Percentiles rank a stretch among this genome's conserved stretches.
phyloP scores from a whole-genome alignment of 2,329 filamentous ascomycete genomes.

The Botryotinia narcissicola region DNA sequence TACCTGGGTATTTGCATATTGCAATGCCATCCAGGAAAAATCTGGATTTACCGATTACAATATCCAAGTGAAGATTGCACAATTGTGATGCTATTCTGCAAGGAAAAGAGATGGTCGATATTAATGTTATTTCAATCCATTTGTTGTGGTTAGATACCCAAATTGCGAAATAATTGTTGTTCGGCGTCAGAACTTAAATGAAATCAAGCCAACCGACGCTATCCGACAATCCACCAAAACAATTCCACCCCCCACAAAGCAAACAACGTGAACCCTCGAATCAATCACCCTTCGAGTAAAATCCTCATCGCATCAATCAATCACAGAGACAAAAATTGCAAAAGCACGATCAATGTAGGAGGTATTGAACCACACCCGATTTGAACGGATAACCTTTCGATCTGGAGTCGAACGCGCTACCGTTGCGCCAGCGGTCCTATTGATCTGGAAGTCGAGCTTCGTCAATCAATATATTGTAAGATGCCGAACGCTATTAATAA shows the following conservation, averaged over 20 bases:
- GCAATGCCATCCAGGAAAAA: neutral
- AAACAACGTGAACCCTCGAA: neutral
- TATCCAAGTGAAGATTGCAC: neutral
- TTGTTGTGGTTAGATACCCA: neutral
- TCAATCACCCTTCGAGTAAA: neutral
- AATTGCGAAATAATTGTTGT: no score
- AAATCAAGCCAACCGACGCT: neutral
- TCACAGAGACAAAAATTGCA: neutral
- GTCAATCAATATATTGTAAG: neutral
- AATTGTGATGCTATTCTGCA: neutral
- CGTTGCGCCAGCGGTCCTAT: slow-evolving; percentile 29
- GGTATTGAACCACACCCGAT: slow-evolving; percentile 35
- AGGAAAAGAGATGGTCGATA: neutral
- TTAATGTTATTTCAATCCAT: neutral
- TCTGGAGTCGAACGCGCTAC: slow-evolving; percentile 37
- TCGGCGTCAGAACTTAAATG: neutral
- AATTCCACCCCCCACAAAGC: neutral
- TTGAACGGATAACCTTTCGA: slow-evolving; percentile 39
- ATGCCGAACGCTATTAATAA: fast-evolving
- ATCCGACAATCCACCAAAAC: neutral
- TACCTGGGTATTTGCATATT: neutral
- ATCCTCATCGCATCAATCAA: neutral
- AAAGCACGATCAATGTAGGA: neutral
- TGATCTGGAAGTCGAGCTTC: fast-evolving
- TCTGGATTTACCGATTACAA: neutral